Base-by-base conservation (phyloP, 2,329 filamentous ascomycete species). In the Penicillium sp. region DNA sequence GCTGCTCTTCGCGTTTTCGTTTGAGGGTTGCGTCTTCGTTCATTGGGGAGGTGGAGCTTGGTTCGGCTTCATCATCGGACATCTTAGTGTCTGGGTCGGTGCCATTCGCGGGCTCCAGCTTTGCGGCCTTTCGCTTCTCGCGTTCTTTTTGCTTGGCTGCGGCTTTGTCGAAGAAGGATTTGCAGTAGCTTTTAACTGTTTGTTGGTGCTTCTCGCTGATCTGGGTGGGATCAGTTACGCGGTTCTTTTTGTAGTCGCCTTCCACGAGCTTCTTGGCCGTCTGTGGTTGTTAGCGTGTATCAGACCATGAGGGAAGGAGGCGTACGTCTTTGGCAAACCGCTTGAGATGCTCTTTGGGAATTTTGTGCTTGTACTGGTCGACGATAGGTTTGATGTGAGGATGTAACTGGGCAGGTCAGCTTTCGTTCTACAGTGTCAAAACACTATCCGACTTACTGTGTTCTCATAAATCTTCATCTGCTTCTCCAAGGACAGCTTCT, bases 391-490 rank as follows among this genome's bases (percentile, higher is more conserved):
- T 92, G 59, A 97, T 85, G 49, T 89, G 84, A 5, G 89, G 89
- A 64, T 86, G 88, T 6, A 96, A 78, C 89, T 93, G 57, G 12
- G 10, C 24, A 24, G 64, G 52, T 60, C 46, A 60, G 55, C 42
- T 15, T 2, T 8, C 25, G n/a, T 4, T 5, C 15, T 20, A 15
- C 32, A 33, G 31, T 7, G 15, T 33, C 18, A 18, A 18, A 18
- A 18, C 39, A 13, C 8, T 29, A 20, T n/a, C 8, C 25, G 12
- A 75, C 88, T 69, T 78, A 95, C 89, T 44, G 90, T 95, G 65
- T 91, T 91, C 69, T 96, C 91, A 63, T 96, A 97, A 2, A 95
- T 78, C 74, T 89, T 95, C 81, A 90, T 95, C 71, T 93, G 89
- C 72, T 96, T 96, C 57, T 96, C 91, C 27, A 59, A 10, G 3